phyloP scores from a whole-genome alignment of 1,284 basidiomycete species.

The Leccinum fuscescens region DNA sequence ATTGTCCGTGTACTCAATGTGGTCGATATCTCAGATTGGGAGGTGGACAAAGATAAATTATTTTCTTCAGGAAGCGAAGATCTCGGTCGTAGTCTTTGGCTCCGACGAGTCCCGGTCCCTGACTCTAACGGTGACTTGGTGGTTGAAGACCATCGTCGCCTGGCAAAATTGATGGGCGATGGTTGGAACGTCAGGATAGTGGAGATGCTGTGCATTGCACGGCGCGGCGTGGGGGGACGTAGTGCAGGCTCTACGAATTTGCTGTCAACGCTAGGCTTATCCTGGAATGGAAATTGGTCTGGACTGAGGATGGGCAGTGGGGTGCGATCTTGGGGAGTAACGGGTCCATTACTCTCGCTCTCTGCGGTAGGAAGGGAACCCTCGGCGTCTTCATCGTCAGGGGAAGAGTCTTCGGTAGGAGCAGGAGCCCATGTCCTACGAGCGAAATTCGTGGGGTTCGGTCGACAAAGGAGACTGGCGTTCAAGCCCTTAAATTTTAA shows the following conservation, averaged over 20 bases:
- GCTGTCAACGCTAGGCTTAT: slow-evolving; percentile 15
- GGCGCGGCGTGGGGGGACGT: slow-evolving; percentile 26
- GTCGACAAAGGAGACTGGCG: slow-evolving; percentile 33
- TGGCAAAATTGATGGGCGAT: slow-evolving; percentile 52
- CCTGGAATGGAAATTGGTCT: slow-evolving; percentile 29
- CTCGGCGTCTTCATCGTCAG: slow-evolving; percentile 36
- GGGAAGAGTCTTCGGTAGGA: slow-evolving; percentile 29
- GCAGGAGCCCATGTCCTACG: slow-evolving; percentile 38
- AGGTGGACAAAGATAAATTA: slow-evolving; percentile 31
- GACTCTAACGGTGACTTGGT: slow-evolving; percentile 32
- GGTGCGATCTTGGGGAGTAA: slow-evolving; percentile 47
- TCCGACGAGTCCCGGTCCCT: slow-evolving; percentile 31
- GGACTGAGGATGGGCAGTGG: slow-evolving; percentile 35
- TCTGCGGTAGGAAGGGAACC: slow-evolving; percentile 45
- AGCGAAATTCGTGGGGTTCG: slow-evolving; percentile 34
- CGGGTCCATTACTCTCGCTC: slow-evolving; percentile 46
- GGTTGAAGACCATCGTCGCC: slow-evolving; percentile 49
- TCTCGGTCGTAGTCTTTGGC: slow-evolving; percentile 36
- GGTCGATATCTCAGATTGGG: slow-evolving; percentile 33
- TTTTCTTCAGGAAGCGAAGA: slow-evolving; percentile 31
- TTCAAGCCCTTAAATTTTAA: slow-evolving; percentile 35
- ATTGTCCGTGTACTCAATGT: slow-evolving; percentile 32
- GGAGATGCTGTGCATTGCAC: slow-evolving; percentile 18
- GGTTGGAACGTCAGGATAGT: slow-evolving; percentile 45
- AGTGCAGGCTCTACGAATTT: slow-evolving; percentile 25